These are phyloP conservation scores for Fusarium temperatum DNA, from an alignment of 2,329 filamentous ascomycete genomes.

Conservation along the genomic window DNA sequence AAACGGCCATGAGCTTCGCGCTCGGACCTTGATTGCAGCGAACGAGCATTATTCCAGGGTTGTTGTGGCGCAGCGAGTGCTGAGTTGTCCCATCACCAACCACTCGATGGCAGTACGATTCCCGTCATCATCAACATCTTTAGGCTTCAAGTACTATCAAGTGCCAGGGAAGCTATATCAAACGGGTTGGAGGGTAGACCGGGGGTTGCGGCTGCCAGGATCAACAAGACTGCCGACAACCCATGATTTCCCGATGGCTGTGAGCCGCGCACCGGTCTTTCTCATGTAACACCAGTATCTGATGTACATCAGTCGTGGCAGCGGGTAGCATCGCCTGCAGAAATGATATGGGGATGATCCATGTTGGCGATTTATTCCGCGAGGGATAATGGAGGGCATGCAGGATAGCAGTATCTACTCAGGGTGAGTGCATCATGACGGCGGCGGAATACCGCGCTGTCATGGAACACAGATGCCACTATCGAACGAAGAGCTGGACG, in stretches of 20 bases:
- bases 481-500: not conserved
- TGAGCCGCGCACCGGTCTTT: constrained; percentile 20
- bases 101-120: not conserved
- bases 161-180: constrained; percentile 23
- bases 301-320: not conserved
- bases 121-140: not conserved
- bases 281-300: constrained; percentile 4
- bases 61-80: constrained; percentile 24
- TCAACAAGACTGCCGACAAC: constrained; percentile 20
- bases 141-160: constrained; percentile 2
- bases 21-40: not conserved
- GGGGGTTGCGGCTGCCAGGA: constrained; percentile 32
- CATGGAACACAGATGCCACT: not conserved
- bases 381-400: not conserved
- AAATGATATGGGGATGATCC: constrained; percentile 19
- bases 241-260: constrained; percentile 36
- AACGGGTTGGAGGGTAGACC: constrained; percentile 31
- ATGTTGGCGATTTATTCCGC: constrained; percentile 14
- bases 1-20: not conserved
- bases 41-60: constrained; percentile 10
- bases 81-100: constrained; percentile 31
- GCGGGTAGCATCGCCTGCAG: not conserved
- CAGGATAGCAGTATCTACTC: not conserved
- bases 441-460: constrained; percentile 10
- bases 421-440: not conserved